Evolutionary conservation across 257 asterid species (phyloP), one percentile per base, ranked within the genome.

Genomic region (Przewalskia tangutica): DNA sequence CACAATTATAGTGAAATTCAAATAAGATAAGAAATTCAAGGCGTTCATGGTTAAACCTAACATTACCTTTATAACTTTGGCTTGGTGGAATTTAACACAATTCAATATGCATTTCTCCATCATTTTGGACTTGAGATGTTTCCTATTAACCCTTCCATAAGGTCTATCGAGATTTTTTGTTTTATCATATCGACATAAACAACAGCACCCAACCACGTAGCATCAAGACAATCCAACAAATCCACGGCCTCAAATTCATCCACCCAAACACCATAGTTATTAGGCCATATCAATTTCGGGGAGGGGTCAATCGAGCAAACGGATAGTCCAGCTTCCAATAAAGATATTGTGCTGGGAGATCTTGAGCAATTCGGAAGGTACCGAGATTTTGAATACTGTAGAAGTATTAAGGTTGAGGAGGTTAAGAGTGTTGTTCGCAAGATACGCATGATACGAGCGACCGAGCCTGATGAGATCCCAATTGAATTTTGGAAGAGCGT

Each of bases 211-310:
- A 98, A 87, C 99, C 99, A 96, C 0, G 98, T 96, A 0, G 95
- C 89, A 88, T 96, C 99, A 60, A 96, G 88, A 83, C 99, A 96
- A 89, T 96, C 99, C 84, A 96, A 83, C 88, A 96, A 89, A 86
- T 93, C 99, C 98, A 96, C 93, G 82, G 98, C 97, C 87, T 96
- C 99, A 81, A 96, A 96, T 82, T 96, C 99, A 88, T 96, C 99
- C 59, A 96, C 98, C 99, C 98, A 96, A 48, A 96, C 99, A 59
- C 98, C 99, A 86, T 96, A 96, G 67, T 94, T 96, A 59, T 94
- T 96, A 8, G 99, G 98, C 99, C 99, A 96, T 67, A 96, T 93
- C 86, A 96, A 62, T 78, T 90, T 89, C 3, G 98, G 99, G 38
- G 90, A 96, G 10, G 99, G 98, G 71, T 96, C 99, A 78, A 94